Evolutionary conservation across 352 stramenopile genomes (phyloP), one percentile per base, ranked within the genome.

Genomic region (Chrysophaeum taylorii): DNA sequence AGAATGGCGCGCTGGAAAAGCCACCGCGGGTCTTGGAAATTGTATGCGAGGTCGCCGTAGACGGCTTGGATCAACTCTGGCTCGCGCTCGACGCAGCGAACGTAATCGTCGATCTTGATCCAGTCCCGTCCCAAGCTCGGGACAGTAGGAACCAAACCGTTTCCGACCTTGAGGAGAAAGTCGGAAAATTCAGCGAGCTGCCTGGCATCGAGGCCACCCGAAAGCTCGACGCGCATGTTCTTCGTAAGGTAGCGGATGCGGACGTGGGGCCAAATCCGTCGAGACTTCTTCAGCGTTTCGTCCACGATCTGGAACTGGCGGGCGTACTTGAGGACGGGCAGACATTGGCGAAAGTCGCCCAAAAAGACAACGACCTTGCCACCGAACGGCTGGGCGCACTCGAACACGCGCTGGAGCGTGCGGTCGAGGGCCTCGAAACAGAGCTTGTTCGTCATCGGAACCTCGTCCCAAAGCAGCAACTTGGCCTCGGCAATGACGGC

Each of bases 301-400:
- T 70, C 18, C 2, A 81, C 52, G 31, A 73, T 73, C 15, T 76
- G 9, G 23, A 21, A 60, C 27, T 57, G 36, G 1, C 12, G 48
- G 0, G 50, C 68, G 0, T 45, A 16, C 39, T 33, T 50, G 0
- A 81, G 60, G 5, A 80, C 66, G 25, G 73, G 71, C 9, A 79
- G 39, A n/a, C 71, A 66, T 43, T 79, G 73, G 4, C 73, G 25
- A 33, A 78, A 79, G 68, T 81, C 70, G n/a, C 67, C 64, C 9
- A 62, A 64, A 0, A 79, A 61, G 0, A 75, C 37, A 25, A 80
- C 31, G 9, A 70, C 48, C 43, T 79, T 76, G 0, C 75, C 73
- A 21, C 75, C 73, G 42, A 81, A 81, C 21, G 70, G 61, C 57
- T 71, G 31, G 29, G 71, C 33, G 0, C 45, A 62, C 16, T 69